Evolutionary conservation across 1,284 basidiomycete genomes (phyloP).

Genomic region (Ganoderma sinense): DNA sequence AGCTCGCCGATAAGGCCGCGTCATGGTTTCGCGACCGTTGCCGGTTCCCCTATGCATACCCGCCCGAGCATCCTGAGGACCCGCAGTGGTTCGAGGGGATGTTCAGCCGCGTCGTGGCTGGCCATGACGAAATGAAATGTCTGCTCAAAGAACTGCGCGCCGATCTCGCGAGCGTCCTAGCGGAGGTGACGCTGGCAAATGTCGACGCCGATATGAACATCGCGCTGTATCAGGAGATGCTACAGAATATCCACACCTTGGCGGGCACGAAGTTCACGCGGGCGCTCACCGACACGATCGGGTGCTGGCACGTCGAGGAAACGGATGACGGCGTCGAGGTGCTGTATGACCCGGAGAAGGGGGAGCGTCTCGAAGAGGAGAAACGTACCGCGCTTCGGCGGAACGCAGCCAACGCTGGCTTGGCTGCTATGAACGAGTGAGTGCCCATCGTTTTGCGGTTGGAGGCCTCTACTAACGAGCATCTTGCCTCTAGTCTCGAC

Average conservation of each 20-base stretch:
- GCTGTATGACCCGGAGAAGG: not conserved
- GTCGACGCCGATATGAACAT: constrained; percentile 12
- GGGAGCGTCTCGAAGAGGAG: not conserved
- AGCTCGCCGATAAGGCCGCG: not conserved
- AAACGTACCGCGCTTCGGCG: not conserved
- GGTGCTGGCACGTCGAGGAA: not conserved
- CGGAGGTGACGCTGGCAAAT: constrained; percentile 12
- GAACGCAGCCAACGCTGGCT: not conserved
- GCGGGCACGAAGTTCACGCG: not conserved
- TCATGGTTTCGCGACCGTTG: constrained; percentile 6
- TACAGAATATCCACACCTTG: not conserved
- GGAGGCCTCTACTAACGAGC: not conserved
- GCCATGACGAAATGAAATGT: not conserved
- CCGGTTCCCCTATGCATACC: constrained; percentile 13
- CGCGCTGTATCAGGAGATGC: not conserved
- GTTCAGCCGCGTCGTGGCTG: not conserved
- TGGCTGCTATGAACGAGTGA: not conserved
- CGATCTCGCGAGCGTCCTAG: not conserved
- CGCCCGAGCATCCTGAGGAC: constrained; percentile 14
- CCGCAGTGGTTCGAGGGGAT: constrained; percentile 19
- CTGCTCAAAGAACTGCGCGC: not conserved
- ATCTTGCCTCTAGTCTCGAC: not conserved
- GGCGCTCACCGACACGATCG: not conserved
- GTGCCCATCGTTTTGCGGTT: not conserved
- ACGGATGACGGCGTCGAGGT: not conserved